Percentiles rank a stretch among this genome's conserved stretches.
phyloP scores from a whole-genome alignment of 768 basidiomycete genomes.

The Tylopilus felleus region DNA sequence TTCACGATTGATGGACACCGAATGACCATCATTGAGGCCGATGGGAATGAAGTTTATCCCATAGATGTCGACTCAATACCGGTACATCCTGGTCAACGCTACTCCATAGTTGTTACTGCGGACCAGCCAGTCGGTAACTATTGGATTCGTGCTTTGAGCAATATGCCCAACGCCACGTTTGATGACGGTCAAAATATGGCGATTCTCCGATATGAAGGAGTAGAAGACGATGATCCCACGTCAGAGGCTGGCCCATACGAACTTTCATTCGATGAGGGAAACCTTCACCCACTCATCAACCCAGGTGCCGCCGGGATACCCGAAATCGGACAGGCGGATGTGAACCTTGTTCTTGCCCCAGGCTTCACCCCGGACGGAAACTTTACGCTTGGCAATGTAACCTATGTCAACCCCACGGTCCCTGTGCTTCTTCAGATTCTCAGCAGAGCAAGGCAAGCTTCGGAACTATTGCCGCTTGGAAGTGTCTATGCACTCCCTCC shows the following conservation, averaged over 20 bases:
- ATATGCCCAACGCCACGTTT: slow-evolving; percentile 8
- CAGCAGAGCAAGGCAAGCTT: slow-evolving; percentile 44
- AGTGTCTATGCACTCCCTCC: slow-evolving; percentile 43
- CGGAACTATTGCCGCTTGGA: slow-evolving; percentile 46
- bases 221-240: neutral
- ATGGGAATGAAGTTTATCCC: neutral
- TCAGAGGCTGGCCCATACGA: neutral
- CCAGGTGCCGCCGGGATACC: slow-evolving; percentile 1
- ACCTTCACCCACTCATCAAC: neutral
- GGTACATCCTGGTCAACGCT: slow-evolving; percentile 2
- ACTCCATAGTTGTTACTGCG: slow-evolving; percentile 35
- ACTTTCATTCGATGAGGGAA: neutral
- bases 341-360: neutral
- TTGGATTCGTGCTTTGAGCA: slow-evolving; percentile 43
- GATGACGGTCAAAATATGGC: slow-evolving; percentile 3
- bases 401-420: slow-evolving; percentile 33
- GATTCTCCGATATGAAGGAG: slow-evolving; percentile 3
- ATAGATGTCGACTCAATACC: neutral
- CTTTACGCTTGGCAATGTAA: neutral
- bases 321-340: slow-evolving; percentile 3
- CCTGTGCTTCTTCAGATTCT: slow-evolving; percentile 34
- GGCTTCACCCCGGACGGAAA: neutral
- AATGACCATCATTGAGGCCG: slow-evolving; percentile 7
- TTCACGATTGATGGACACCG: slow-evolving; percentile 9
- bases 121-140: slow-evolving; percentile 48